Base-by-base conservation (phyloP, 768 basidiomycete genomes). In the Cyathus striatus region DNA sequence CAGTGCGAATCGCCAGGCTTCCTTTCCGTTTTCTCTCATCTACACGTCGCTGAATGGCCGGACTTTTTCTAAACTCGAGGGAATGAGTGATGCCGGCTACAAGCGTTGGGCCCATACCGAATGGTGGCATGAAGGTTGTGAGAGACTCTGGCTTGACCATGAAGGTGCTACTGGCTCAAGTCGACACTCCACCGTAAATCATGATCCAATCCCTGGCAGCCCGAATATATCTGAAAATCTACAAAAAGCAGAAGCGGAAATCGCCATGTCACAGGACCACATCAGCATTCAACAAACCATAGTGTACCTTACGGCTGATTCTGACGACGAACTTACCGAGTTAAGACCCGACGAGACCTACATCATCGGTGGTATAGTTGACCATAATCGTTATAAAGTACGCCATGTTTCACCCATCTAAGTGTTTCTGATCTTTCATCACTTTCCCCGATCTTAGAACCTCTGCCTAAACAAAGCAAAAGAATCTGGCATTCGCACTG, bases 351-450 rank as follows among this genome's bases (percentile, higher is more conserved):
- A 83, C 33, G 86, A 94, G 57, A 87, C 83, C 6, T 98, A 98
- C 59, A 81, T 99, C 52, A 93, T 99, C 41, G 95, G 95, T 36
- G 95, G 94, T 4, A 86, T 99, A 52, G 86, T 85, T 46, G 96
- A 99, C 62, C 89, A 87, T 57, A 99, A 99, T 65, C 86, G 95
- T 33, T 90, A 94, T 72, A 97, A 95, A 79, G 95, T 75, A 47
- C 23, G 17, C 18, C 35, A 37, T 37, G 35, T 12, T 37, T 13
- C 24, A n/a, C n/a, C n/a, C n/a, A n/a, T n/a, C n/a, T 52, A 52
- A 50, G 46, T 48, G 50, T 40, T 57, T 43, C 46, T 41, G n/a
- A n/a, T n/a, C n/a, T n/a, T n/a, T n/a, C n/a, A n/a, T n/a, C n/a
- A n/a, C n/a, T 43, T 47, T 38, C 34, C 24, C 47, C 44, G 39